Conservation (phyloP, 1,284 basidiomycete species). For the Ceratobasidium sp. region DNA sequence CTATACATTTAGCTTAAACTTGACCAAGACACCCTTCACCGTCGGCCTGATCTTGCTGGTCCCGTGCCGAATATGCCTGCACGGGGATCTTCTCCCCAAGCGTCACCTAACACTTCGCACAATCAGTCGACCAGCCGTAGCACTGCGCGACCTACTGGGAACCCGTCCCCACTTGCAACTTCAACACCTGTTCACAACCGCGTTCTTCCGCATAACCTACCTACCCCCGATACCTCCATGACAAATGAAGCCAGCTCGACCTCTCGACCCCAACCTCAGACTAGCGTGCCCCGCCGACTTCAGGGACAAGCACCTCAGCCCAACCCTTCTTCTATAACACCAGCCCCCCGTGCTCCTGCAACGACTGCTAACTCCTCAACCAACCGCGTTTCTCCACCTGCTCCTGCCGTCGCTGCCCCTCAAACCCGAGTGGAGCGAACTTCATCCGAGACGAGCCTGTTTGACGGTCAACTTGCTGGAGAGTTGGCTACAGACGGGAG, state of each 20-base stretch:
- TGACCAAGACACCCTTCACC: constrained; percentile 77
- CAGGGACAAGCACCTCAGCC: background rate
- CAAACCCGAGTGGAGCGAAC: background rate
- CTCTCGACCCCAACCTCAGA: background rate
- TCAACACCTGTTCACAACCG: constrained; percentile 35
- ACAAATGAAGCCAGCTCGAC: constrained; percentile 8
- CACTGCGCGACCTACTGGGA: constrained; percentile 24
- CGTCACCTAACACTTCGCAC: background rate
- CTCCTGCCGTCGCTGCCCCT: background rate
- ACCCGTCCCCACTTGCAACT: constrained; percentile 44
- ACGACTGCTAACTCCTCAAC: background rate
- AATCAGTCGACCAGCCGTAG: constrained; percentile 5
- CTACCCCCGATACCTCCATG: constrained; percentile 40
- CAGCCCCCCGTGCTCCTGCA: background rate
- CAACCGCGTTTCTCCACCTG: constrained; percentile 9
- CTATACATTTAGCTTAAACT: constrained; percentile 73
- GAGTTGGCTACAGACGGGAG: constrained; percentile 28
- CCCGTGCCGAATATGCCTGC: constrained; percentile 37
- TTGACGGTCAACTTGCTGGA: constrained; percentile 9
- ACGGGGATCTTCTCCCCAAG: constrained; percentile 16
- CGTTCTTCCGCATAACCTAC: constrained; percentile 12
- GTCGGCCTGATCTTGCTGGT: constrained; percentile 79
- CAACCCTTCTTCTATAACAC: background rate
- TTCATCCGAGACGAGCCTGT: background rate
- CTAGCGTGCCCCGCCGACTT: background rate